Conservation (phyloP, 345 rosid species). For the Erysimum cheiranthoides region DNA sequence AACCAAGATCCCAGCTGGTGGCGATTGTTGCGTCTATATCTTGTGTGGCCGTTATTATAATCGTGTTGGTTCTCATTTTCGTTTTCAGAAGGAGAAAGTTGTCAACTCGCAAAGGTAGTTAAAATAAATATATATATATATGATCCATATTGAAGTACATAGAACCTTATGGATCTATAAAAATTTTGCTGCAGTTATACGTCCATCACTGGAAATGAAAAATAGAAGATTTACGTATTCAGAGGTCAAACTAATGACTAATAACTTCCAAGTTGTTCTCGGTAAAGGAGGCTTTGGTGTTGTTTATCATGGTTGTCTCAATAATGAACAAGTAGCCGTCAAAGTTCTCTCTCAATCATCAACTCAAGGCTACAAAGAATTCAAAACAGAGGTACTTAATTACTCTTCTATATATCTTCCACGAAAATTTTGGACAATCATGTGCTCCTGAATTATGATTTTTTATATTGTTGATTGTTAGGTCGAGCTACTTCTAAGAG, state of each 20-base stretch:
- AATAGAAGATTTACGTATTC: conserved; percentile 41
- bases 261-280: conserved; percentile 45
- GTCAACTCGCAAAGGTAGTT: conserved; percentile 15
- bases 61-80: conserved; percentile 31
- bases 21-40: conserved; percentile 39
- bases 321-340: conserved; percentile 57
- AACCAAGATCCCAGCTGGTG: conserved; percentile 25
- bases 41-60: conserved; percentile 23
- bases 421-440: background rate
- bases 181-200: conserved; percentile 3
- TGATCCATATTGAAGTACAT: background rate
- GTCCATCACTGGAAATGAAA: conserved; percentile 33
- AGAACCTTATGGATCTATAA: conserved; percentile 3
- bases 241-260: conserved; percentile 49
- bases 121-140: background rate
- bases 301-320: conserved; percentile 51
- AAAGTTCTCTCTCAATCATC: conserved; percentile 58
- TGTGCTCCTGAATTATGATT: background rate
- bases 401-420: background rate
- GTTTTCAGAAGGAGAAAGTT: conserved; percentile 4
- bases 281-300: conserved; percentile 65
- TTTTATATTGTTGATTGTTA: conserved; percentile 18
- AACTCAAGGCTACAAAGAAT: conserved; percentile 52
- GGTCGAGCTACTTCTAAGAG: conserved; percentile 55
- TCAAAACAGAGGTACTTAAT: conserved; percentile 51